Base-by-base conservation (phyloP, 345 rosid species). In the Camelina neglecta region DNA sequence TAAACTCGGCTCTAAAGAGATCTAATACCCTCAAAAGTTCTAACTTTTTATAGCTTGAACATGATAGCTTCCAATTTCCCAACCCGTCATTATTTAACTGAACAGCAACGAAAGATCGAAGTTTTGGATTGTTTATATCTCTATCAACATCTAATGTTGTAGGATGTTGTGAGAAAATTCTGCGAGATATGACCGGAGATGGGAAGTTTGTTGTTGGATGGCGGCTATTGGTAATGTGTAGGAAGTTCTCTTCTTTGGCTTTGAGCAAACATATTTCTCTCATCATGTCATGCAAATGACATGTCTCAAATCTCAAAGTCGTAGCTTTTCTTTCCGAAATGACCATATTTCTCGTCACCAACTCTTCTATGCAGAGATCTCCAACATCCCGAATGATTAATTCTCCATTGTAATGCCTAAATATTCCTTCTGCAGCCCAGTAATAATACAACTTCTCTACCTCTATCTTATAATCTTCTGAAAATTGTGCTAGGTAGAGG, bases 311-410 rank as follows among this genome's bases (percentile, higher is more conserved):
- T 53, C 38, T 77, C n/a, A 1, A 57, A 18, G 6, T 33, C 13
- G 3, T 11, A 9, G 0, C 1, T 0, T 71, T 26, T 56, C 44
- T 47, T 45, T 53, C 21, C 0, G 8, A 67, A 18, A 74, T 85
- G 31, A 86, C 69, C 84, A 85, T 62, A 9, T 51, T 67, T 36
- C 71, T 78, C 12, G 26, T 35, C 2, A 55, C 60, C 21, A 86
- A 65, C 68, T 84, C 81, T 3, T 20, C 54, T 21, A 85, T n/a
- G 58, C 65, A 75, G 33, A 24, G 1, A 3, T 80, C 70, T 2
- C 67, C n/a, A n/a, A n/a, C n/a, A n/a, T n/a, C n/a, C n/a, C n/a
- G n/a, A n/a, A n/a, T n/a, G n/a, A n/a, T n/a, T n/a, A n/a, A n/a
- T n/a, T n/a, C n/a, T n/a, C n/a, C n/a, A n/a, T n/a, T n/a, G n/a